Conservation (phyloP, 192 early-diverging fungal species). For the Ambispora gerdemannii region DNA sequence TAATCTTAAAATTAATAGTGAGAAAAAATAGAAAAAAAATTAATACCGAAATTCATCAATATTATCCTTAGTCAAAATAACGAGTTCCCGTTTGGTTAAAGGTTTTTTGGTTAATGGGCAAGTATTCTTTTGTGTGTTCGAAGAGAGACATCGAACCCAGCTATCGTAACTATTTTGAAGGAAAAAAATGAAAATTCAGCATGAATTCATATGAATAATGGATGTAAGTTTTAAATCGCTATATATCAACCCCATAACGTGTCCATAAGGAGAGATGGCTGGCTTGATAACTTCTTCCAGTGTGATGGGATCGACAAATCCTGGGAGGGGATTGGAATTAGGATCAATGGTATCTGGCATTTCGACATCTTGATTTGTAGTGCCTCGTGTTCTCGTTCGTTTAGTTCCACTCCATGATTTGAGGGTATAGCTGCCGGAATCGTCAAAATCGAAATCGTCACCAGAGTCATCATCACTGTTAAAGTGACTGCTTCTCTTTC, state of each 20-base stretch:
- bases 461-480: constrained; percentile 55
- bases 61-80: constrained; percentile 73
- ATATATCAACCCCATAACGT: constrained; percentile 75
- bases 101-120: constrained; percentile 95
- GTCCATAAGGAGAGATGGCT: constrained; percentile 92
- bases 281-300: constrained; percentile 86
- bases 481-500: constrained; percentile 36
- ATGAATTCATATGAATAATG: neutral
- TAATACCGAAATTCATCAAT: constrained; percentile 73
- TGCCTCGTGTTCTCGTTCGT: constrained; percentile 50
- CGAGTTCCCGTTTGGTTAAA: constrained; percentile 85
- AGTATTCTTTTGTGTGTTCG: constrained; percentile 76
- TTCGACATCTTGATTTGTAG: constrained; percentile 21
- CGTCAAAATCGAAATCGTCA: constrained; percentile 64
- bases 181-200: neutral
- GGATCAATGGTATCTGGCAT: constrained; percentile 45
- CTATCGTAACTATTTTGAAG: constrained; percentile 54
- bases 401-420: constrained; percentile 62
- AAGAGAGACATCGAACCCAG: constrained; percentile 82
- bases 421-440: constrained; percentile 63
- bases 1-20: too few relatives aligned
- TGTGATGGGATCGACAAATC: constrained; percentile 92
- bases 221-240: too few relatives aligned
- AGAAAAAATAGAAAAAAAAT: too few relatives aligned
- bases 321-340: constrained; percentile 79